Base-by-base conservation (phyloP, 2,329 filamentous ascomycete genomes). In the Nemania diffusa region DNA sequence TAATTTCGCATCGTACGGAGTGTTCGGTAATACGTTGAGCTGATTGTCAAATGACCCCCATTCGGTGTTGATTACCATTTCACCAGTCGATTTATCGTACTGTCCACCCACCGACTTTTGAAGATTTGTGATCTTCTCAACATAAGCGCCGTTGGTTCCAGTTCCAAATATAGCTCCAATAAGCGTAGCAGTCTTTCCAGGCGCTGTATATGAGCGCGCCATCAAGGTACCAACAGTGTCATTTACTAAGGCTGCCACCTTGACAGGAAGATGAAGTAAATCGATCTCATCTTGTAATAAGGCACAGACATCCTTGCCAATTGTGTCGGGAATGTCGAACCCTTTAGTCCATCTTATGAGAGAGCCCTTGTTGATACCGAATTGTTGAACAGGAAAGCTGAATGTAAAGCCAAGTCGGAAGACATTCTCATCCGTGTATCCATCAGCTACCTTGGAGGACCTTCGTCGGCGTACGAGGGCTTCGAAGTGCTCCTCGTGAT, bases 361-460 rank as follows among this genome's bases (percentile, higher is more conserved):
- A 64, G 90, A 91, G 68, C 96, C 96, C 82, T 94, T 95, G 85
- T 98, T 98, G 79, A 99, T 97, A 44, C 93, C 94, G 65, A 92
- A 85, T 79, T 99, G 96, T 78, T 97, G 89, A 44, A 98, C 94
- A 2, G 96, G 96, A 83, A 98, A 99, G 78, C 92, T 97, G 82
- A 99, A 99, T 60, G 96, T 99, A 82, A 99, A 99, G n/a, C 96
- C 96, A 48, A 99, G 85, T 74, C 94, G 92, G 82, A 98, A 97
- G 68, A 96, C 88, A 66, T 95, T 86, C 78, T 95, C 89, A 69
- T 93, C 89, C 61, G 84, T 83, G 76, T 84, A 89, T 29, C 87
- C 88, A 57, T 87, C 83, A 22, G 84, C 84, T 27, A 85, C 84
- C 78, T 85, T 88, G 55, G 84, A 80, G 2, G 89, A 90, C 70